These are phyloP conservation scores for Triticum timopheevii DNA, from an alignment of 176 grass and related monocot genomes.

Conservation along the genomic window DNA sequence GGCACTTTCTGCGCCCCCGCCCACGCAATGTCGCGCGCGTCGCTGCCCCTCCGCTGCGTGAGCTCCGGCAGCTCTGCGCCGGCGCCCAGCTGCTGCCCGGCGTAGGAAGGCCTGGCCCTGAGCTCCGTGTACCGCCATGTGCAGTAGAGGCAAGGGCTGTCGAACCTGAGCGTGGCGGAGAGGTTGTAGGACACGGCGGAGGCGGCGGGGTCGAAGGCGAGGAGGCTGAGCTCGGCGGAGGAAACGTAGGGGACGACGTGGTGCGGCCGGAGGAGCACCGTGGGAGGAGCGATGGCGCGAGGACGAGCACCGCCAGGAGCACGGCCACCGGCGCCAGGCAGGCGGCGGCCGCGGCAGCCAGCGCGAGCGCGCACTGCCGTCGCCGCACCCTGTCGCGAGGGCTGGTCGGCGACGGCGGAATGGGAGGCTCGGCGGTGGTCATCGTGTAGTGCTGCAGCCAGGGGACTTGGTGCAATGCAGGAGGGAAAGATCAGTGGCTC, in stretches of 20 bases:
- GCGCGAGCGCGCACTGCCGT: conserved; percentile 1
- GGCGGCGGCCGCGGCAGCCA: background rate
- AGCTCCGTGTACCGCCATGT: conserved; percentile 23
- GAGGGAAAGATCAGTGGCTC: background rate
- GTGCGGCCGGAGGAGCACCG: conserved; percentile 34
- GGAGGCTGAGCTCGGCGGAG: conserved; percentile 22
- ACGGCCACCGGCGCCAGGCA: conserved; percentile 21
- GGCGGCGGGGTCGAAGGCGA: background rate
- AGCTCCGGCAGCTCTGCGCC: conserved; percentile 7
- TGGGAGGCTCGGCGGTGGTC: background rate
- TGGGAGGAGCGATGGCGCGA: conserved; percentile 24
- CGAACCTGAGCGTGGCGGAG: conserved; percentile 27
- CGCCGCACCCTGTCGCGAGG: background rate
- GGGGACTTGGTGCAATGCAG: background rate
- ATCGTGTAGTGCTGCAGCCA: background rate
- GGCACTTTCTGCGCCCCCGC: conserved; percentile 28
- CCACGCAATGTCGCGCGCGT: background rate
- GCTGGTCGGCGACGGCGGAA: background rate
- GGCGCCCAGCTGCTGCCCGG: conserved; percentile 19
- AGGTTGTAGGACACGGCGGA: conserved; percentile 27
- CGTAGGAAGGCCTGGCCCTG: conserved; percentile 25
- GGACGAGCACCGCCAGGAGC: conserved; percentile 35
- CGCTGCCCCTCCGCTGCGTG: background rate
- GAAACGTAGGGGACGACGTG: conserved; percentile 17
- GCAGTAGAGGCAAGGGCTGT: background rate